Evolutionary conservation across 768 basidiomycete genomes (phyloP).

Genomic region (Serpula lacrymans): DNA sequence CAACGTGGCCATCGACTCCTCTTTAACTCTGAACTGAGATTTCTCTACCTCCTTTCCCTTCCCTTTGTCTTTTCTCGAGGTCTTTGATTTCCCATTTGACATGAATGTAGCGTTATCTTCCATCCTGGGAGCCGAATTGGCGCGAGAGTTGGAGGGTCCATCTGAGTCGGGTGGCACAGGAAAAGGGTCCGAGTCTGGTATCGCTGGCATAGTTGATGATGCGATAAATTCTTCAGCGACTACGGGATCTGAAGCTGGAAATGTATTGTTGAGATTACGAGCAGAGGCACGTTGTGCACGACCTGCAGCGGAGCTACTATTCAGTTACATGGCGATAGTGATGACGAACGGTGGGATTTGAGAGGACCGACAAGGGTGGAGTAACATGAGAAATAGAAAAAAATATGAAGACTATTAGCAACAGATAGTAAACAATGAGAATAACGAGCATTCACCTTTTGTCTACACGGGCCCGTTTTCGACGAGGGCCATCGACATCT

Average conservation of each 20-base stretch:
- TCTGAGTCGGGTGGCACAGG: constrained; percentile 55
- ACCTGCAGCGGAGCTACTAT: constrained; percentile 51
- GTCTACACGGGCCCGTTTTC: constrained; percentile 71
- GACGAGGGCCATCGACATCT: constrained; percentile 60
- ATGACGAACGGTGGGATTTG: constrained; percentile 7
- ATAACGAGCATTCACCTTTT: constrained; percentile 56
- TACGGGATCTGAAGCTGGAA: constrained; percentile 30
- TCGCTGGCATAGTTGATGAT: constrained; percentile 35
- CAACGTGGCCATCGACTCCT: constrained; percentile 35
- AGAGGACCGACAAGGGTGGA: constrained; percentile 25
- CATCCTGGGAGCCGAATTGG: constrained; percentile 45
- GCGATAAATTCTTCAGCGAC: constrained; percentile 38
- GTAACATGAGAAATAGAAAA: constrained; percentile 12
- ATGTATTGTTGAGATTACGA: constrained; percentile 51
- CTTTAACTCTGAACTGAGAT: constrained; percentile 37
- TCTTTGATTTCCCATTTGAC: constrained; percentile 23
- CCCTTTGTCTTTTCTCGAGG: constrained; percentile 40
- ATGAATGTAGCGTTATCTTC: constrained; percentile 21
- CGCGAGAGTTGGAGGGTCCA: constrained; percentile 57
- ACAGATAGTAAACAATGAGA: constrained; percentile 17
- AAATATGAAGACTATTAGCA: constrained; percentile 14
- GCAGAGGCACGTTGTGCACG: constrained; percentile 74
- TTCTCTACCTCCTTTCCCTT: constrained; percentile 44
- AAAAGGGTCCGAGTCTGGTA: constrained; percentile 50
- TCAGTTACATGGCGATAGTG: constrained; percentile 11